Evolutionary conservation across 1,139 yeast genomes (phyloP), one percentile per base, ranked within the genome.

Genomic region (Arxiozyma heterogenica): DNA sequence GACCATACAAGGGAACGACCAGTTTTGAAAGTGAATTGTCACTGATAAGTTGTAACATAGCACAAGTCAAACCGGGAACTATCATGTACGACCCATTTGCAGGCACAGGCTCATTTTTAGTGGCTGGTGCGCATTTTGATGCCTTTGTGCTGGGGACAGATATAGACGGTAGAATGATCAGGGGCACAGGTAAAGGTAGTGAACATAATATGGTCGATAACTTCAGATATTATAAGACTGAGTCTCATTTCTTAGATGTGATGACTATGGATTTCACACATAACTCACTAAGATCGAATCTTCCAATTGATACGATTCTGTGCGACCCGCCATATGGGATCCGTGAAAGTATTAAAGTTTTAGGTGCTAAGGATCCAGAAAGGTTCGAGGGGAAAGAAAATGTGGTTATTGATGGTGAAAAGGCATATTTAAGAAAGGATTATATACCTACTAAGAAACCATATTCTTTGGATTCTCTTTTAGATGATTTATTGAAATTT

Each of bases 251-350:
- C 62, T 68, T 90, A 51, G 98, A 91, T 68, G 84, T 86, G 0
- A 64, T 89, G 63, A 84, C 95, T 15, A 88, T 93, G 95, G 99
- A 93, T 70, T 93, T 93, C 69, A 93, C 98, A 4, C 91, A 93
- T 66, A 86, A 86, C 68, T 85, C 96, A 3, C 74, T 94, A 54
- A 77, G 97, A 58, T 57, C 70, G 0, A 76, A 78, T 61, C 72
- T 93, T 47, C 70, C 65, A 43, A 77, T 94, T 20, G 96, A 93
- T 64, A 79, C 90, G 1, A 90, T 93, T 17, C 81, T 93, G 1
- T 91, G 97, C 66, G 99, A 93, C 69, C 98, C 98, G 1, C 99
- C 99, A 0, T 93, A 93, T 68, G 99, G 98, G 2, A 95, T 93
- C 1, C 77, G 99, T 63, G 99, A 94, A 68, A 96, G 98, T 0